These are phyloP conservation scores for Talaromyces proteolyticus DNA, from an alignment of 495 filamentous ascomycete species.

Conservation along the genomic window DNA sequence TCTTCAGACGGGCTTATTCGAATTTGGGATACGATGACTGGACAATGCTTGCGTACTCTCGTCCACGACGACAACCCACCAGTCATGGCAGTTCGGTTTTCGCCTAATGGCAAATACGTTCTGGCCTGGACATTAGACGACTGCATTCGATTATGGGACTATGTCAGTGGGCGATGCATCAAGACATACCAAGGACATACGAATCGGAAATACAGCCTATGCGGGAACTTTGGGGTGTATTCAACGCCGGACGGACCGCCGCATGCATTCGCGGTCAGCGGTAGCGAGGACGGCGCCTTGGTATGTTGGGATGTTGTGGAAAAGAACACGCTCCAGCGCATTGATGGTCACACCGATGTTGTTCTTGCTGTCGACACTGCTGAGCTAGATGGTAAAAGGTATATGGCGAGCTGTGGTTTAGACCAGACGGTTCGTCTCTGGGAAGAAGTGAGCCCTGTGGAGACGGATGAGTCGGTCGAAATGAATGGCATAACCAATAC, in stretches of 20 bases:
- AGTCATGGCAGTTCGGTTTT: conserved; percentile 85
- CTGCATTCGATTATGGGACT: conserved; percentile 89
- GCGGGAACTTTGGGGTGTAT: conserved; percentile 72
- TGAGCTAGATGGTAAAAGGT: conserved; percentile 24
- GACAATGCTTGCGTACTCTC: conserved; percentile 89
- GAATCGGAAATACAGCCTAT: conserved; percentile 77
- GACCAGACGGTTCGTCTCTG: conserved; percentile 62
- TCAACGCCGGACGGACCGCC: conserved; percentile 30
- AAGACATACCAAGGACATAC: conserved; percentile 96
- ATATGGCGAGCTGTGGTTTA: conserved; percentile 57
- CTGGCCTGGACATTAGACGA: conserved; percentile 88
- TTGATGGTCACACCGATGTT: conserved; percentile 68
- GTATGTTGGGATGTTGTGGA: conserved; percentile 84
- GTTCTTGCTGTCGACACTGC: conserved; percentile 78
- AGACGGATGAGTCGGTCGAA: conserved; percentile 12
- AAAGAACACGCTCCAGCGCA: conserved; percentile 72
- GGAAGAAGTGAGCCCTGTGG: conserved; percentile 30
- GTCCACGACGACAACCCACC: conserved; percentile 95
- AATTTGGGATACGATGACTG: conserved; percentile 93
- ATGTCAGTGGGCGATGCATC: conserved; percentile 77
- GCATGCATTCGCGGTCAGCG: conserved; percentile 65
- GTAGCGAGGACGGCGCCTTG: conserved; percentile 82
- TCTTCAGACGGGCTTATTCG: conserved; percentile 85
- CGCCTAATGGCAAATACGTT: conserved; percentile 88
- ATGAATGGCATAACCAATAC: conserved; percentile 2